These are phyloP conservation scores for Phytophthora quininea DNA, from an alignment of 352 stramenopile species.

Conservation along the genomic window DNA sequence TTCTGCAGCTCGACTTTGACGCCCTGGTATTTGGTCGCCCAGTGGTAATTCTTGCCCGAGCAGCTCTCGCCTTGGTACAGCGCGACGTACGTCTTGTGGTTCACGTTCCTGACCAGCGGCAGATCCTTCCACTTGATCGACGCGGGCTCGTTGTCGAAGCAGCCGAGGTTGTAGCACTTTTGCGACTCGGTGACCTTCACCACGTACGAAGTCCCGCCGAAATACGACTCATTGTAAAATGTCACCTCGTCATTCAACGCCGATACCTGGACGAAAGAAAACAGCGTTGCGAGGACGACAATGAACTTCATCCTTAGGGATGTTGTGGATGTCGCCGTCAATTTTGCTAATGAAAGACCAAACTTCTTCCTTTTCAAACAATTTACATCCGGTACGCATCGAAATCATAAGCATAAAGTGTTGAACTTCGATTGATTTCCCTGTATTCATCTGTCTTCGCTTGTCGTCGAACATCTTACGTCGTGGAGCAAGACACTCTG, in stretches of 20 bases:
- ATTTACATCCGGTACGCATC: too few species aligned
- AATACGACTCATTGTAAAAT: background rate
- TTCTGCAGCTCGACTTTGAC: background rate
- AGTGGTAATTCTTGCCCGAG: background rate
- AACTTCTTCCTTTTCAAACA: too few species aligned
- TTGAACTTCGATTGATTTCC: too few species aligned
- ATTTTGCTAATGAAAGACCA: too few species aligned
- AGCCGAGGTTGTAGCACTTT: slow-evolving; percentile 9
- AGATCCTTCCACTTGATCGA: slow-evolving; percentile 10
- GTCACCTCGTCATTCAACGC: background rate
- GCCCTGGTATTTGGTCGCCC: background rate
- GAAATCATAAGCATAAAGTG: too few species aligned
- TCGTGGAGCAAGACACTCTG: too few species aligned
- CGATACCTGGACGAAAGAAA: too few species aligned
- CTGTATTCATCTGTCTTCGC: too few species aligned
- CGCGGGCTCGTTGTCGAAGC: slow-evolving; percentile 5
- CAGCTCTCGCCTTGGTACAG: background rate
- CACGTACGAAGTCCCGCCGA: background rate
- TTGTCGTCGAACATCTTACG: too few species aligned
- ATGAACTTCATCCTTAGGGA: too few species aligned
- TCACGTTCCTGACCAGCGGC: background rate
- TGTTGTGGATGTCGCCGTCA: too few species aligned
- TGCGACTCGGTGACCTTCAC: background rate
- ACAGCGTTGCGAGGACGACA: too few species aligned
- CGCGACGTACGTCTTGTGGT: background rate